Conservation (phyloP, 768 basidiomycete species). For the Galerina sulciceps region DNA sequence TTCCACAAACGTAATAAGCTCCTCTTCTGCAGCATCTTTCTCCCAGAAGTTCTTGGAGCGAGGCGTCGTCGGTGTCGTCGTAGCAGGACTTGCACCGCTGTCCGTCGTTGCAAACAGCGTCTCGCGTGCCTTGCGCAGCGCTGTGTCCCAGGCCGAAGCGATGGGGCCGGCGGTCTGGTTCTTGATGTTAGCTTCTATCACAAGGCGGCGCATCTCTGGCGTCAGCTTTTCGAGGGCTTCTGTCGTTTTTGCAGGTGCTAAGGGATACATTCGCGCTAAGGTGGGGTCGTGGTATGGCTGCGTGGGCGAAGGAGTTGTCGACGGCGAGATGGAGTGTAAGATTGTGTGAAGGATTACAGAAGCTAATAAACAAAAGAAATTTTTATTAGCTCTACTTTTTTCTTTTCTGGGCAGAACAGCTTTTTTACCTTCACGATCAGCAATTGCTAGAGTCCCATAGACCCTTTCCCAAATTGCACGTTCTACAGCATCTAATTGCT, state of each 20-base stretch:
- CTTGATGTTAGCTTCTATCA: constrained; percentile 67
- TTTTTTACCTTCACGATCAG: constrained; percentile 59
- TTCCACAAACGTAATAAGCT: constrained; percentile 14
- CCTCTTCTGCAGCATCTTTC: constrained; percentile 19
- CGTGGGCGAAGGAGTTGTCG: constrained; percentile 19
- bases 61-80: constrained; percentile 1
- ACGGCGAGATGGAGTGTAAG: constrained; percentile 53
- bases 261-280: constrained; percentile 41
- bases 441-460: constrained; percentile 40
- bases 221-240: constrained; percentile 46
- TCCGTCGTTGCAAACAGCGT: neutral
- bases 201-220: constrained; percentile 65
- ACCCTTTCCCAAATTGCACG: constrained; percentile 50
- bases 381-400: neutral
- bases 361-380: constrained; percentile 32
- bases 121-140: constrained; percentile 28
- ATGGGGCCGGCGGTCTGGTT: constrained; percentile 62
- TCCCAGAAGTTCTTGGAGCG: constrained; percentile 27
- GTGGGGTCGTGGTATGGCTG: constrained; percentile 37
- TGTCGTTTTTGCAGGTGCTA: constrained; percentile 29
- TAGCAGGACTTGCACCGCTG: neutral
- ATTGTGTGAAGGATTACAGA: constrained; percentile 58
- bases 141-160: constrained; percentile 53
- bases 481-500: constrained; percentile 36
- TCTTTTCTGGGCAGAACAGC: neutral